phyloP scores from a whole-genome alignment of 805 yeast genomes.

The Candida sithepensis region DNA sequence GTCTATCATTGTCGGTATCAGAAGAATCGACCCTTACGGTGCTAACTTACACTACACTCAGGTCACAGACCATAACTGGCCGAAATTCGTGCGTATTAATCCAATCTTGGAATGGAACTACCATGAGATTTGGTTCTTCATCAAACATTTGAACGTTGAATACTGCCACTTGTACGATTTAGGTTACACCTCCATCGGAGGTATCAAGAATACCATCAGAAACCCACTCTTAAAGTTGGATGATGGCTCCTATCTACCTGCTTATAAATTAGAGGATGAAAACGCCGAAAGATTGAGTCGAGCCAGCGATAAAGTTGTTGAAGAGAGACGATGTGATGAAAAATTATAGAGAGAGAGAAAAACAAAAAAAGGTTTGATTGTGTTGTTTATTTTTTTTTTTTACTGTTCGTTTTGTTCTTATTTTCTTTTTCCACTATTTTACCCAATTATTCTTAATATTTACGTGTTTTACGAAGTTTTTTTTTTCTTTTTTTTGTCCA shows the following conservation, averaged over 20 bases:
- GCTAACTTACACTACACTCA: slow-evolving; percentile 55
- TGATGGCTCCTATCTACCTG: slow-evolving; percentile 39
- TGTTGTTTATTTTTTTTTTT: too few species aligned
- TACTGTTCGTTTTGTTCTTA: too few species aligned
- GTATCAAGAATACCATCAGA: slow-evolving; percentile 60
- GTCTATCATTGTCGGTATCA: slow-evolving; percentile 82
- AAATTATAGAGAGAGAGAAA: slow-evolving; percentile 6
- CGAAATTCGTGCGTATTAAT: slow-evolving; percentile 75
- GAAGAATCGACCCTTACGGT: slow-evolving; percentile 87
- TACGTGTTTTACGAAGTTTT: too few species aligned
- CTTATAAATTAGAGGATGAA: slow-evolving; percentile 57
- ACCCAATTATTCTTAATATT: too few species aligned
- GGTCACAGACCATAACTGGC: slow-evolving; percentile 89
- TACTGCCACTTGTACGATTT: slow-evolving; percentile 75
- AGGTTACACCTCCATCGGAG: slow-evolving; percentile 92
- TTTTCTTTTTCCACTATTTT: too few species aligned
- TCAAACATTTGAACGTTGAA: slow-evolving; percentile 51
- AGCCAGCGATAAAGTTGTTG: slow-evolving; percentile 12
- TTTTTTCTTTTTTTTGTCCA: too few species aligned
- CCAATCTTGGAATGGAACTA: slow-evolving; percentile 90
- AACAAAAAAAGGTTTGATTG: too few species aligned
- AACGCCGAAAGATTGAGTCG: slow-evolving; percentile 51
- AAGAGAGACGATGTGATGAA: slow-evolving; percentile 4
- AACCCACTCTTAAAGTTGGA: slow-evolving; percentile 55
- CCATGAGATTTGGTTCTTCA: slow-evolving; percentile 80